Evolutionary conservation across 2,329 filamentous ascomycete genomes (phyloP).

Genomic region (Alternaria sp.): DNA sequence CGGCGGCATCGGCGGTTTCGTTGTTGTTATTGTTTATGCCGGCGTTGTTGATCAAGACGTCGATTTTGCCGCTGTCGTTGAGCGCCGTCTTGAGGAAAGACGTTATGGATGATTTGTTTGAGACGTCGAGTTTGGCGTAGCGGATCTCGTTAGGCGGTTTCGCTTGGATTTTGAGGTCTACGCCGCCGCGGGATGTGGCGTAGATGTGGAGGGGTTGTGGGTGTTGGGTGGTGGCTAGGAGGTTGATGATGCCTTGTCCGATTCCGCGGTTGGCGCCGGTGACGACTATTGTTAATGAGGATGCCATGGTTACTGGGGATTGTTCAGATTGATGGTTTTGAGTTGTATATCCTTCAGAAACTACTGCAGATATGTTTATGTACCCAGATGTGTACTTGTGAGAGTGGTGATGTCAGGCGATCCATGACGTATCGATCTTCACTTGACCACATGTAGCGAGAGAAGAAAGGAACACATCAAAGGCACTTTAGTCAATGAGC

Average conservation of each 20-base stretch:
- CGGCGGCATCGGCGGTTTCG: conserved; percentile 13
- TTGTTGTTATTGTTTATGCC: conserved; percentile 24
- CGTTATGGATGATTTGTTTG: conserved; percentile 17
- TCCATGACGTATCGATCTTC: conserved; percentile 7
- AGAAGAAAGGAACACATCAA: neutral
- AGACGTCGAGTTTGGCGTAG: conserved; percentile 24
- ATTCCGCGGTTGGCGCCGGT: conserved; percentile 30
- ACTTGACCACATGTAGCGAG: neutral
- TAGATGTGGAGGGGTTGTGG: conserved; percentile 20
- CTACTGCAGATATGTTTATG: neutral
- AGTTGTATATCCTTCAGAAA: neutral
- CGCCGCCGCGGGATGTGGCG: conserved; percentile 27
- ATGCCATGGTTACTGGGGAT: conserved; percentile 5
- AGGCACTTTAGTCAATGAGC: neutral
- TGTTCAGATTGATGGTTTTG: neutral
- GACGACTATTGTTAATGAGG: conserved; percentile 26
- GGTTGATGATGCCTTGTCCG: conserved; percentile 28
- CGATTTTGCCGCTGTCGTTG: conserved; percentile 8
- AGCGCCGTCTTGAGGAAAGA: conserved; percentile 14
- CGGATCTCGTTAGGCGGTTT: conserved; percentile 13
- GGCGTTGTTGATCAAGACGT: conserved; percentile 32
- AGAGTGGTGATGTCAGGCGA: conserved; percentile 5
- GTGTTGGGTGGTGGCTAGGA: conserved; percentile 23
- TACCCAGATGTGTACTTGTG: neutral
- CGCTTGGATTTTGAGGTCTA: conserved; percentile 9